Evolutionary conservation across 179 eudicot genomes (phyloP), one percentile per base, ranked within the genome.

Genomic region (Silene noctiflora): DNA sequence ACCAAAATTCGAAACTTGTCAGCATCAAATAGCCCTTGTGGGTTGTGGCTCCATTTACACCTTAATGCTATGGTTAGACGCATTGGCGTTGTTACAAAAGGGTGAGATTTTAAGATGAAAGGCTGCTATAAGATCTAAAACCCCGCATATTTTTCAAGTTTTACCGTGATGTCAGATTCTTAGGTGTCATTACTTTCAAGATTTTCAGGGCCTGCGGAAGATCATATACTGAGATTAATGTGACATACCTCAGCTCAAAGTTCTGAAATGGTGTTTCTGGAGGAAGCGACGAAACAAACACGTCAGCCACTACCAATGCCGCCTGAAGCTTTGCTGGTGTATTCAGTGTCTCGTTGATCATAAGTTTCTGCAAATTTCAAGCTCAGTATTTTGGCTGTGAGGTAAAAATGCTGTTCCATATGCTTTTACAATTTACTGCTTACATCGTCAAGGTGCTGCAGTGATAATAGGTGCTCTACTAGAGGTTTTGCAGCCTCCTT

Each of bases 371-470:
- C 84, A 77, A 67, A 12, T 63, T 65, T 12, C 48, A 73, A 46
- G 68, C 27, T 62, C 35, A 58, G 44, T 44, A 16, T n/a, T 13
- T 72, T 0, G 65, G 62, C 22, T 58, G n/a, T 31, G 58, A 7
- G 25, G 46, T 59, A 13, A 46, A 75, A 33, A 65, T 71, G 27
- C 25, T 53, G 42, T 24, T 25, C 39, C 17, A 8, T 29, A 19
- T 51, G 72, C 31, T 22, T 20, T 67, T n/a, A 65, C 1, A 25
- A n/a, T 53, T 5, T 62, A 73, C 4, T 58, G 56, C 76, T 79
- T 88, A 94, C 98, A 85, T 90, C 91, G 77, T 93, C 97, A 14
- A 82, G 86, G 76, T 88, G 90, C 46, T 87, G 77, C 46, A 93
- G 85, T 75, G 91, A 82, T 14, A 87, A 79, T 42, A 96, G 89